Evolutionary conservation across 2,329 filamentous ascomycete genomes (phyloP), one percentile per base, ranked within the genome.

Genomic region (Emmonsiellopsis sp.): DNA sequence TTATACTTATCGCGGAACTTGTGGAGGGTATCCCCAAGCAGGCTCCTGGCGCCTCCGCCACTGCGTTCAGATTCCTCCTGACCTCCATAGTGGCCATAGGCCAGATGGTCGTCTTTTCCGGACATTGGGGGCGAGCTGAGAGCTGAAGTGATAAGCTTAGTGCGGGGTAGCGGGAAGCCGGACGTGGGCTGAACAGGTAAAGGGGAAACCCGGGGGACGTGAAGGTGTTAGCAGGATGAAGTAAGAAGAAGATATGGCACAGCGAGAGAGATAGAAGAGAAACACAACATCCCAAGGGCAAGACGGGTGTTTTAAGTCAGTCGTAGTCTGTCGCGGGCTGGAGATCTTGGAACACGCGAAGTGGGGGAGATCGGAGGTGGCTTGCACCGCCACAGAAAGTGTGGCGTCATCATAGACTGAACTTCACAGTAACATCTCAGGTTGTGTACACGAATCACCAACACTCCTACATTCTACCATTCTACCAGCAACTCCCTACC

Each of bases 51-150:
- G 44, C 74, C 73, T 37, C 58, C 62, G 42, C 59, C 62, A 65
- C 51, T 65, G 67, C 59, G 60, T 63, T 59, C 30, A 48, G 55
- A 68, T 57, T 58, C 62, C 55, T 62, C 63, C 62, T 70, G 62
- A 34, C 61, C 65, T 54, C 75, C 68, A 59, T 78, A 78, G 37
- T 77, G 73, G 57, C 79, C 79, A 62, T 82, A 82, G 52, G 79
- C 79, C 62, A 82, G 62, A 56, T 73, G 70, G 59, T 81, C 76
- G 58, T 81, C 75, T 53, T 71, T 63, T 49, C 67, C 62, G 15
- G 70, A 67, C 70, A 73, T 73, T 45, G 30, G 11, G 30, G 54
- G 35, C 15, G 11, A 31, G 26, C 37, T 43, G 49, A 9, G 53
- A 35, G 8, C 34, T 13, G 34, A 11, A 16, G 32, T 20, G 32